Base-by-base conservation (phyloP, 495 filamentous ascomycete genomes). In the Hypoxylon rickii region DNA sequence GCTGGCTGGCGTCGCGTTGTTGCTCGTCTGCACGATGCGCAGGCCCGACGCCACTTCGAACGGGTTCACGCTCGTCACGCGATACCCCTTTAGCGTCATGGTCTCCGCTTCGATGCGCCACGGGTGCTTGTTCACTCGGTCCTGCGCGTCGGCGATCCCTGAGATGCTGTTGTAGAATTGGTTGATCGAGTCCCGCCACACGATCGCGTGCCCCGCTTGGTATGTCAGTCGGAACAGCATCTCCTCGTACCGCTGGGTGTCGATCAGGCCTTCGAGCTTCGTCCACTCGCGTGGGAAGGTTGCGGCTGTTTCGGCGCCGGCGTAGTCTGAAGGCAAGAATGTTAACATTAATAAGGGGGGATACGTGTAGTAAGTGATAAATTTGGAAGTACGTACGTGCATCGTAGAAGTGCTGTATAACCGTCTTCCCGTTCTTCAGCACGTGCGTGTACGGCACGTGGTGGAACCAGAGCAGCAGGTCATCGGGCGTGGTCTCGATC, bases 341-440 rank as follows among this genome's bases (percentile, higher is more conserved):
- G 18, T 80, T 44, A 46, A n/a, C n/a, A n/a, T n/a, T n/a, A n/a
- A n/a, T n/a, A n/a, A n/a, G n/a, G 42, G 47, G 12, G 5, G 34
- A 38, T 12, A 36, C 3, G 7, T 3, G 7, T 36, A 12, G 13
- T 36, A 6, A n/a, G 32, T 36, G 13, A n/a, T 7, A 7, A 13
- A 10, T 36, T 29, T 36, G 3, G 7, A 3, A 12, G 12, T 17
- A 54, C 59, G 10, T 53, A 63, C 59, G 76, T 21, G 83, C 82
- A 57, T 90, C 82, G 63, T 89, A 90, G 63, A 90, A 88, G 65
- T 90, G 84, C 67, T 90, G 86, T 43, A 90, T 89, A 1, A 90
- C 85, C 0, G 85, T 86, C 67, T 86, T 82, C 6, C 85, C 84
- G 4, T 76, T 83, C 34, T 86, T 73, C 11, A 90, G 79, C 13